These are phyloP conservation scores for Simplicillium aogashimaense DNA, from an alignment of 2,329 filamentous ascomycete species.

Conservation along the genomic window DNA sequence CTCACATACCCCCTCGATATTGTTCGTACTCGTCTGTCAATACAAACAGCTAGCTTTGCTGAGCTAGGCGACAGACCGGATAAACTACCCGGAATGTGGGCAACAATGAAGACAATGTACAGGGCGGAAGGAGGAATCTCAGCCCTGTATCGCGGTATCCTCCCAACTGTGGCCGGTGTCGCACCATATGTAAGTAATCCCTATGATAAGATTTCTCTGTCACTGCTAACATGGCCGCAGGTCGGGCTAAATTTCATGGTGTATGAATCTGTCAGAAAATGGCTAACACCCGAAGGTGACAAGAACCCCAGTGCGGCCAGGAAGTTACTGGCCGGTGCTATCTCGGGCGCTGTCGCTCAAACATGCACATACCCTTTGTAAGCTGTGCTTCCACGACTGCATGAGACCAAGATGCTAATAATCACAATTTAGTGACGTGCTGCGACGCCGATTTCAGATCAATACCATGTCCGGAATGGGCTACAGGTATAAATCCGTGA, in stretches of 20 bases:
- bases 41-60: slow-evolving; percentile 94
- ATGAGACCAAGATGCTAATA: slow-evolving; percentile 11
- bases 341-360: slow-evolving; percentile 93
- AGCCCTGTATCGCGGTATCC: slow-evolving; percentile 87
- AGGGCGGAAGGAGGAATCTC: slow-evolving; percentile 75
- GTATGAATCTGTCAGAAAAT: slow-evolving; percentile 79
- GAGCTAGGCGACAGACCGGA: slow-evolving; percentile 54
- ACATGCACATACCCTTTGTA: slow-evolving; percentile 98
- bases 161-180: slow-evolving; percentile 89
- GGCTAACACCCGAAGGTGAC: slow-evolving; percentile 80
- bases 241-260: slow-evolving; percentile 98
- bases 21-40: slow-evolving; percentile 87
- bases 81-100: slow-evolving; percentile 86
- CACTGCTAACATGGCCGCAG: slow-evolving; percentile 27
- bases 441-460: slow-evolving; percentile 91
- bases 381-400: slow-evolving; percentile 25
- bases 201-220: not conserved
- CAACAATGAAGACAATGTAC: slow-evolving; percentile 76
- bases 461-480: slow-evolving; percentile 99
- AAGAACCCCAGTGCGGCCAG: slow-evolving; percentile 68
- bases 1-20: slow-evolving; percentile 97
- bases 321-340: slow-evolving; percentile 80
- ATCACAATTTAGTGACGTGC: slow-evolving; percentile 57
- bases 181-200: slow-evolving; percentile 67
- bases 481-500: slow-evolving; percentile 83